phyloP scores from a whole-genome alignment of 768 basidiomycete species.

The Amanita subjunquillea region DNA sequence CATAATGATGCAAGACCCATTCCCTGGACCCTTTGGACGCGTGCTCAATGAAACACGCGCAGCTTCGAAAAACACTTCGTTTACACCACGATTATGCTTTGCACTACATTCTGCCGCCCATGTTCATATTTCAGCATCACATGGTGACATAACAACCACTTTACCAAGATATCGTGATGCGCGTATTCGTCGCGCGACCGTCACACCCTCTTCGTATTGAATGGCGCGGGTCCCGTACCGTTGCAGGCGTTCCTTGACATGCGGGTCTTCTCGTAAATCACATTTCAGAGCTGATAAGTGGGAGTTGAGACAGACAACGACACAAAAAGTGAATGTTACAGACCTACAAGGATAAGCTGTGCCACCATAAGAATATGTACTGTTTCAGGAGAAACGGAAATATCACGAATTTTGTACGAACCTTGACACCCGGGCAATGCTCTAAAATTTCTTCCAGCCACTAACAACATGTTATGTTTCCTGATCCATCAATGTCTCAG shows the following conservation, averaged over 20 bases:
- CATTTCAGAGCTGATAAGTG: slow-evolving; percentile 74
- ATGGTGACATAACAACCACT: slow-evolving; percentile 13
- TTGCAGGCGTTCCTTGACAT: slow-evolving; percentile 60
- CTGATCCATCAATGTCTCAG: not conserved
- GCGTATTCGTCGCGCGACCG: slow-evolving; percentile 83
- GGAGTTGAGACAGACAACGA: slow-evolving; percentile 4
- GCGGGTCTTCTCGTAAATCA: slow-evolving; percentile 81
- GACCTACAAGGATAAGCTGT: slow-evolving; percentile 83
- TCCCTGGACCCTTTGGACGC: slow-evolving; percentile 53
- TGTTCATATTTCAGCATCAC: not conserved
- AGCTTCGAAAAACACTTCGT: slow-evolving; percentile 89
- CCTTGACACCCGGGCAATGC: slow-evolving; percentile 93
- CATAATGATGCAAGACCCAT: slow-evolving; percentile 49
- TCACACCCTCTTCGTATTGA: slow-evolving; percentile 87
- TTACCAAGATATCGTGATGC: slow-evolving; percentile 87
- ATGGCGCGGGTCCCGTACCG: slow-evolving; percentile 64
- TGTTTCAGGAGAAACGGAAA: slow-evolving; percentile 3
- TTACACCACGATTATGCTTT: slow-evolving; percentile 91
- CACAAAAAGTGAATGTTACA: slow-evolving; percentile 19
- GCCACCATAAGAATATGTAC: not conserved
- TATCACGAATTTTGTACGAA: slow-evolving; percentile 15
- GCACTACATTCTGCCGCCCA: slow-evolving; percentile 80
- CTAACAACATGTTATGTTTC: slow-evolving; percentile 29
- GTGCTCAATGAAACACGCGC: slow-evolving; percentile 76
- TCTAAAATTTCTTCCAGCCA: slow-evolving; percentile 92